Base-by-base conservation (phyloP, 106 monocot species). In the Narthecium ossifragum region DNA sequence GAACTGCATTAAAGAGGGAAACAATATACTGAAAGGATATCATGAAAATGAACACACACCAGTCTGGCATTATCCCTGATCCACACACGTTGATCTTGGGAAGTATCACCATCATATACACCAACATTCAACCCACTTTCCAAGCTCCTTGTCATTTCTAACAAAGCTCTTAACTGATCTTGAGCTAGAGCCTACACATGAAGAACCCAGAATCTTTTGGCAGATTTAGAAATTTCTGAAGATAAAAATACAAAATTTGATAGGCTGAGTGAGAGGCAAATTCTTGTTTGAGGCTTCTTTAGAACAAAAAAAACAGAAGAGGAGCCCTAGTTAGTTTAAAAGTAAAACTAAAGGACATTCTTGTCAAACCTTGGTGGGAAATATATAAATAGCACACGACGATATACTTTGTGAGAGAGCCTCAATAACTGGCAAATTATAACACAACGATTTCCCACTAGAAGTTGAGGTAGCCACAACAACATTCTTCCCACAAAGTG, bases 361-460 rank as follows among this genome's bases (percentile, higher is more conserved):
- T 31, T 28, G 14, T 8, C 34, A 51, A 48, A 89, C 93, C 94
- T 94, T 94, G 33, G 89, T 94, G 9, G 94, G 94, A 73, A 94
- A 94, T 60, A 94, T 70, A 73, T 94, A 94, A 54, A 94, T 63
- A 66, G 86, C 85, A 67, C 89, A 94, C 28, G 89, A 74, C 8
- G 63, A 56, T 23, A 37, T 37, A 76, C 71, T 75, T 27, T 60
- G 61, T 31, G 75, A 70, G 17, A 94, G 77, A 62, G 74, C 56
- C 63, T 94, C 89, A 62, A 94, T 55, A 78, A 94, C 83, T 62
- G 85, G 89, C 62, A 90, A 27, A 72, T 94, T 94, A 69, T 94
- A 94, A 34, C 94, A 94, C 55, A 94, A 45, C 78, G 94, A 94
- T 64, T 94, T 94, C 31, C 94, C 94, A 64, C 94, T 94, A 28